Percentiles rank a stretch among this genome's conserved stretches.
Conservation (phyloP, 192 early-diverging fungal species). For the Podila verticillata region DNA sequence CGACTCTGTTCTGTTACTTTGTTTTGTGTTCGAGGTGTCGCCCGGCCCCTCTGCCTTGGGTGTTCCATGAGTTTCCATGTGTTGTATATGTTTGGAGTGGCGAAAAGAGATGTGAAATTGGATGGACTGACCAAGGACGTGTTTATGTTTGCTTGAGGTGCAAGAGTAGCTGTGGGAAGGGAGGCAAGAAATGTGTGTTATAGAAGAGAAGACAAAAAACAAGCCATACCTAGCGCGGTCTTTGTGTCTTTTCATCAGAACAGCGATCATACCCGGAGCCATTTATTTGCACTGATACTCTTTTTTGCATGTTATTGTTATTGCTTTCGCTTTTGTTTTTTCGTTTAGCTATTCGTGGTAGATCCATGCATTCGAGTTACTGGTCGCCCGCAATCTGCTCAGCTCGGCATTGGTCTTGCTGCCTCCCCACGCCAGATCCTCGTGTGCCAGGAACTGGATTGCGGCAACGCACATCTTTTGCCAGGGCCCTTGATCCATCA, state of each 20-base stretch:
- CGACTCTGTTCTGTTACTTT: too few relatives aligned
- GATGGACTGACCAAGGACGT: not conserved
- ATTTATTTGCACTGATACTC: too few relatives aligned
- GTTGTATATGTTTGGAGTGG: too few relatives aligned
- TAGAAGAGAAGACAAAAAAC: not conserved
- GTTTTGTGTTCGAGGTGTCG: too few relatives aligned
- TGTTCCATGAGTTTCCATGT: too few relatives aligned
- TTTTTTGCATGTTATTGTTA: not conserved
- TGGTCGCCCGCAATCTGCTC: constrained; percentile 29
- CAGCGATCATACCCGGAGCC: too few relatives aligned
- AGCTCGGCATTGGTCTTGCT: constrained; percentile 35
- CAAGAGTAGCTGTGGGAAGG: too few relatives aligned
- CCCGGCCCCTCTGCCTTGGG: too few relatives aligned
- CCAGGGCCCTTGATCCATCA: constrained; percentile 30
- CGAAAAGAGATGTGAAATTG: not conserved
- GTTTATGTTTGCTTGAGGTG: too few relatives aligned
- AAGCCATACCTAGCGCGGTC: not conserved
- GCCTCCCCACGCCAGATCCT: constrained; percentile 40
- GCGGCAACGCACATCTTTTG: constrained; percentile 34
- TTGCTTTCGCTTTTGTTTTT: not conserved
- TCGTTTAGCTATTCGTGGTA: constrained; percentile 20
- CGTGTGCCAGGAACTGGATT: constrained; percentile 43
- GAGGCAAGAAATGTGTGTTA: too few relatives aligned
- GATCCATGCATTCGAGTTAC: constrained; percentile 28
- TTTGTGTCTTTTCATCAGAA: not conserved